A percentile compares a stretch with the other conserved stretches of the same genome.
phyloP scores from a whole-genome alignment of 164 flowering plant species.

The Aristolochia californica region DNA sequence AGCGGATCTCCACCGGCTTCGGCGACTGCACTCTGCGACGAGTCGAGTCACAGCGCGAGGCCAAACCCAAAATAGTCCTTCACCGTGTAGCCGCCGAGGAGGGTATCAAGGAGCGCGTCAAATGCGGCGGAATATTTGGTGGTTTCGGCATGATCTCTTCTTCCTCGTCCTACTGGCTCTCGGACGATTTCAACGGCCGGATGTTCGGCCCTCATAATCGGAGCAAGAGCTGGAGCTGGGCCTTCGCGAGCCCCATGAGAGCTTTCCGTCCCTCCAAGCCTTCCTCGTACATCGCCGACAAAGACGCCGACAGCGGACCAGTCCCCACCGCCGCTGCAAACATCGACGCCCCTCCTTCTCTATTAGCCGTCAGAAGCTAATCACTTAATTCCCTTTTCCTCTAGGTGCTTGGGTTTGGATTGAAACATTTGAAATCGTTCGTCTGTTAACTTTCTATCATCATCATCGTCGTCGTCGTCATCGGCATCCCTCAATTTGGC shows the following conservation, averaged over 20 bases:
- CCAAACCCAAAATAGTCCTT: conserved; percentile 26
- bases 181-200: conserved; percentile 9
- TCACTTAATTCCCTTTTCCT: background rate
- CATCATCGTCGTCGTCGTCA: too few species aligned
- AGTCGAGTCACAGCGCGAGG: conserved; percentile 87
- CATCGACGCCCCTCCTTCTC: conserved; percentile 33
- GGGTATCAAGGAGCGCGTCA: conserved; percentile 53
- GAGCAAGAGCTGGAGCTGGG: conserved; percentile 76
- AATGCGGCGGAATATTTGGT: conserved; percentile 85
- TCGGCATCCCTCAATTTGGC: too few species aligned
- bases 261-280: conserved; percentile 47
- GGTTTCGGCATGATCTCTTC: conserved; percentile 58
- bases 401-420: too few species aligned
- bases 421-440: too few species aligned
- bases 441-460: too few species aligned
- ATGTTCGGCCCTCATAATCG: conserved; percentile 29
- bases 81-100: conserved; percentile 15
- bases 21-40: conserved; percentile 86
- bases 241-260: conserved; percentile 85
- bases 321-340: conserved; percentile 10
- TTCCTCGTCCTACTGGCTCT: conserved; percentile 48
- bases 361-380: conserved; percentile 30
- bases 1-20: conserved; percentile 78
- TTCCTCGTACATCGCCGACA: background rate
- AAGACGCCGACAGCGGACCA: background rate